phyloP scores from a whole-genome alignment of 768 basidiomycete species.

The Xerocomellus intermedius region DNA sequence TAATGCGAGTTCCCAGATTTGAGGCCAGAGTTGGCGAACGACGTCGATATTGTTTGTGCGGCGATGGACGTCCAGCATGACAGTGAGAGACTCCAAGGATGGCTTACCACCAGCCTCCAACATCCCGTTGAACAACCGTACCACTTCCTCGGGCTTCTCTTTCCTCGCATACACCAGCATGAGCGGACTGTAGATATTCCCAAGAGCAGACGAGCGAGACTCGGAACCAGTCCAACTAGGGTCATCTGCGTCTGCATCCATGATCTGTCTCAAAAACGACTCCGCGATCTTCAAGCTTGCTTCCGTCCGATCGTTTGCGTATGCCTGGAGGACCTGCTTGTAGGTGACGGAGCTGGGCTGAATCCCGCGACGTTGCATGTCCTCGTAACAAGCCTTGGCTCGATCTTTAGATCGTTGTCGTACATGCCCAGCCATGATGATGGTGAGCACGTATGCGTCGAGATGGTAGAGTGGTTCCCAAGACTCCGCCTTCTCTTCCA shows the following conservation, averaged over 20 bases:
- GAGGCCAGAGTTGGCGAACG: conserved; percentile 64
- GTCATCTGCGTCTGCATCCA: conserved; percentile 34
- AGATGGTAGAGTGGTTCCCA: conserved; percentile 41
- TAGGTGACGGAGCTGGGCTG: conserved; percentile 69
- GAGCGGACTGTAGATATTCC: conserved; percentile 61
- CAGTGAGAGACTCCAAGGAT: conserved; percentile 57
- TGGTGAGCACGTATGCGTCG: conserved; percentile 64
- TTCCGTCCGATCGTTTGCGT: conserved; percentile 47
- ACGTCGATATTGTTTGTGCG: conserved; percentile 51
- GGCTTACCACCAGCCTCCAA: conserved; percentile 54
- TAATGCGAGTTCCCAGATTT: conserved; percentile 59
- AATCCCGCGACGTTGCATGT: conserved; percentile 67
- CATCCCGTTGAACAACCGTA: conserved; percentile 54
- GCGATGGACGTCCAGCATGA: conserved; percentile 73
- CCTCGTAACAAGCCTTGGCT: conserved; percentile 66
- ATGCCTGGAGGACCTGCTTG: conserved; percentile 61
- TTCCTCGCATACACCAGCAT: conserved; percentile 49
- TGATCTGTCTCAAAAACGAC: conserved; percentile 57
- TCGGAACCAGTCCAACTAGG: conserved; percentile 40
- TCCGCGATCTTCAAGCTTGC: conserved; percentile 61
- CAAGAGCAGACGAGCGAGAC: conserved; percentile 44
- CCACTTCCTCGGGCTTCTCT: conserved; percentile 50
- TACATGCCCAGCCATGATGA: conserved; percentile 74
- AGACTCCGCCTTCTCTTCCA: conserved; percentile 47
- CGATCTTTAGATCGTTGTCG: conserved; percentile 46